Evolutionary conservation across 2,329 filamentous ascomycete genomes (phyloP), one percentile per base, ranked within the genome.

Genomic region (Chaetothyriales sp.): DNA sequence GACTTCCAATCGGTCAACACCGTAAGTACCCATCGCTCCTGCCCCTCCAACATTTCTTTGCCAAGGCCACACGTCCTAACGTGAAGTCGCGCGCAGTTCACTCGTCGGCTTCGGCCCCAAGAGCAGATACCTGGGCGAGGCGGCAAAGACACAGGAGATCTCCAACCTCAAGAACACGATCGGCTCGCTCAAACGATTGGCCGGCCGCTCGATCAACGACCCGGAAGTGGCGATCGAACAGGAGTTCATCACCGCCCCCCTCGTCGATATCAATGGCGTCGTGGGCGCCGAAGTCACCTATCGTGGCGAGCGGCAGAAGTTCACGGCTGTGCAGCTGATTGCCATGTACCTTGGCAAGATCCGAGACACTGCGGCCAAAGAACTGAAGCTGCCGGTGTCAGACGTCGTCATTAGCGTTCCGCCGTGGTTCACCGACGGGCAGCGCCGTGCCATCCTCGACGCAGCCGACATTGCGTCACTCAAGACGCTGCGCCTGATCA

Each of bases 101-200:
- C 77, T 98, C 59, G 92, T 98, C 63, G 89, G 87, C 64, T 98
- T 98, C 70, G 87, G 88, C 54, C 84, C 87, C 67, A 95, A 94
- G 74, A 82, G 79, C 70, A 85, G 92, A 74, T 94, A 93, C 68
- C 79, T 98, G 59, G 92, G 92, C 60, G 92, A 98, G 75, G 72
- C 86, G 52, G 92, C 92, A 61, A 96, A 96, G 80, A 96, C 90
- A 60, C 90, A 95, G 74, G 92, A 98, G 73, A 93, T 95, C 67
- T 95, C 90, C 65, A 98, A 98, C 77, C 81, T 96, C 65, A 98
- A 96, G 77, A 98, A 98, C 79, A 98, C 92, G 61, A 86, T 98
- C 72, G 77, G 80, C 68, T 89, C 81, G 60, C 79, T 98, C 64
- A 95, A 95, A 75, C 86, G 92, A 64, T 82, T 98, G 62, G 84